Evolutionary conservation across 140 eudicot species (phyloP).

Genomic region (Erigeron philadelphicus): DNA sequence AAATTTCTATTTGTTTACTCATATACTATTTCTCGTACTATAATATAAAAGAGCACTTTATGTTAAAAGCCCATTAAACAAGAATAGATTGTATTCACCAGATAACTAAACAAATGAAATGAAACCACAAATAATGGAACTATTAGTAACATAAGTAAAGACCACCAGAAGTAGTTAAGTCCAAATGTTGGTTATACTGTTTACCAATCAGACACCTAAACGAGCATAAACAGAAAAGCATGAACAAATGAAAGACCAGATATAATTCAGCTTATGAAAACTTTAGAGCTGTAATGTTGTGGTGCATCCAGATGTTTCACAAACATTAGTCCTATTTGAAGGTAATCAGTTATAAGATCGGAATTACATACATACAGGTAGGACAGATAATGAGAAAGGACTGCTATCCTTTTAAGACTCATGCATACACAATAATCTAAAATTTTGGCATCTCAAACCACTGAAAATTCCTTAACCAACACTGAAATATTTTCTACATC

Average conservation of each 20-base stretch:
- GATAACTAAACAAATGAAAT: background rate
- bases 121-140: background rate
- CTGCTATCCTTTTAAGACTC: too few relatives aligned
- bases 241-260: background rate
- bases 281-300: background rate
- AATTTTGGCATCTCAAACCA: background rate
- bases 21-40: too few relatives aligned
- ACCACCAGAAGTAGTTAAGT: background rate
- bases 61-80: background rate
- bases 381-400: background rate
- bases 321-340: conserved; percentile 4
- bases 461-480: background rate
- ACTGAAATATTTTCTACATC: background rate
- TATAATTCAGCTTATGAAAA: background rate
- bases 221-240: background rate
- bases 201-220: background rate
- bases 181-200: background rate
- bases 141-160: background rate
- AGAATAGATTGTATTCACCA: background rate
- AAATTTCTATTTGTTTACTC: background rate
- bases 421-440: too few relatives aligned
- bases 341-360: background rate
- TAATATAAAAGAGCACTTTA: background rate
- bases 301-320: background rate
- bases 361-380: background rate